These are phyloP conservation scores for Nakaseomyces bracarensis DNA, from an alignment of 1,139 yeast species.

Conservation along the genomic window DNA sequence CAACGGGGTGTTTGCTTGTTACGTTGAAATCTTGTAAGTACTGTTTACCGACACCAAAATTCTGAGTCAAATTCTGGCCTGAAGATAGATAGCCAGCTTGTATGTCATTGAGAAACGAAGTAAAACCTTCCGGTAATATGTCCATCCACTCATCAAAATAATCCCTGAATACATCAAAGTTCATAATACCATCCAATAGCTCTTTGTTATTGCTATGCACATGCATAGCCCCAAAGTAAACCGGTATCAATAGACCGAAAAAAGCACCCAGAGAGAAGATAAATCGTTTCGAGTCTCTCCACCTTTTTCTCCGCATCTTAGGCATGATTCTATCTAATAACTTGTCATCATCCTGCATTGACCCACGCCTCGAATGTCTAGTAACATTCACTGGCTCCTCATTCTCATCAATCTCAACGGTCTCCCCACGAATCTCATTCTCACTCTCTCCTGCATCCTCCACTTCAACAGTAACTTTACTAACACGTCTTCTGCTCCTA, in stretches of 20 bases:
- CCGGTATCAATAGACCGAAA: slow-evolving; percentile 59
- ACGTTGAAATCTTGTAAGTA: slow-evolving; percentile 46
- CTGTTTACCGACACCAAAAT: slow-evolving; percentile 79
- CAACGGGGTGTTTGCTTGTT: slow-evolving; percentile 62
- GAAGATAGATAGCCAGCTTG: slow-evolving; percentile 31
- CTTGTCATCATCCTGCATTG: not conserved
- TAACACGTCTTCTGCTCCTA: slow-evolving; percentile 2
- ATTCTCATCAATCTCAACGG: slow-evolving; percentile 3
- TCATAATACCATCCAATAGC: slow-evolving; percentile 44
- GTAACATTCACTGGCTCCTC: slow-evolving; percentile 3
- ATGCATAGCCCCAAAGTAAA: slow-evolving; percentile 44
- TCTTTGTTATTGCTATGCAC: slow-evolving; percentile 24
- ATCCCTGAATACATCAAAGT: slow-evolving; percentile 43
- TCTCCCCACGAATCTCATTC: slow-evolving; percentile 1
- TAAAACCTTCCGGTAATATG: slow-evolving; percentile 56
- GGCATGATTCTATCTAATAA: not conserved
- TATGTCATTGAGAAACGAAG: slow-evolving; percentile 51
- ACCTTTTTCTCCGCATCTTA: slow-evolving; percentile 11
- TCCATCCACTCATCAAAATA: slow-evolving; percentile 60
- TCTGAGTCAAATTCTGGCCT: slow-evolving; percentile 54
- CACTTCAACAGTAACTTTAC: slow-evolving; percentile 2
- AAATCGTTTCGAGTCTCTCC: slow-evolving; percentile 33
- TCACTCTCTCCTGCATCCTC: slow-evolving; percentile 1
- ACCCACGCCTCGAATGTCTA: slow-evolving; percentile 1
- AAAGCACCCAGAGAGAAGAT: slow-evolving; percentile 52